These are phyloP conservation scores for Spiraea crenata DNA, from an alignment of 331 rosid genomes.

Conservation along the genomic window DNA sequence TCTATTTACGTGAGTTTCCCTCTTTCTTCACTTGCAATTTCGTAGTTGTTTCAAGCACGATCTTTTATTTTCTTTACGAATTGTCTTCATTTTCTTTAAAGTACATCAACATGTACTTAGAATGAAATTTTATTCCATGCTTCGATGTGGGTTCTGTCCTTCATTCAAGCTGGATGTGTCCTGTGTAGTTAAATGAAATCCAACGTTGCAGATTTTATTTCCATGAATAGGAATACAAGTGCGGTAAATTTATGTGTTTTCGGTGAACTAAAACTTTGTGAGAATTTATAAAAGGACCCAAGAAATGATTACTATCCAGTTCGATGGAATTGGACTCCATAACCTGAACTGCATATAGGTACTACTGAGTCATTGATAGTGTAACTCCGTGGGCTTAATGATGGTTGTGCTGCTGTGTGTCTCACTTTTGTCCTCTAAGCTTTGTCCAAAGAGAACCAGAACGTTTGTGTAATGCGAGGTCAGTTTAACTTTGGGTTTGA, in stretches of 20 bases:
- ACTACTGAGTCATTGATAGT: not conserved
- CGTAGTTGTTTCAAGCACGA: not conserved
- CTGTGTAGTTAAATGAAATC: not conserved
- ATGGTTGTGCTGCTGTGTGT: not conserved
- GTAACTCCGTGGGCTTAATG: not conserved
- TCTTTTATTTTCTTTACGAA: not conserved
- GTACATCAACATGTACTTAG: not conserved
- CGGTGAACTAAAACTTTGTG: not conserved
- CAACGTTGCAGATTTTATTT: not conserved
- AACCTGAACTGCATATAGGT: not conserved
- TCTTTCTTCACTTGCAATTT: not conserved
- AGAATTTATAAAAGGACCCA: not conserved
- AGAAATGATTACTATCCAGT: not conserved
- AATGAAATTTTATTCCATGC: not conserved
- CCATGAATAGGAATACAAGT: not conserved
- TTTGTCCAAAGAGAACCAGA: not conserved
- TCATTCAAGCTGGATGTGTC: not conserved
- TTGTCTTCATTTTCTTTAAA: not conserved
- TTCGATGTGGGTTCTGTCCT: not conserved
- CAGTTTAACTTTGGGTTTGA: not conserved
- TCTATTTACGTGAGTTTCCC: slow-evolving; percentile 14
- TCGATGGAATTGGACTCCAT: not conserved
- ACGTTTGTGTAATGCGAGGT: not conserved
- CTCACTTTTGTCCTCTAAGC: not conserved
- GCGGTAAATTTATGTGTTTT: not conserved